phyloP scores from a whole-genome alignment of 257 asterid genomes.

The Coffea canephora region DNA sequence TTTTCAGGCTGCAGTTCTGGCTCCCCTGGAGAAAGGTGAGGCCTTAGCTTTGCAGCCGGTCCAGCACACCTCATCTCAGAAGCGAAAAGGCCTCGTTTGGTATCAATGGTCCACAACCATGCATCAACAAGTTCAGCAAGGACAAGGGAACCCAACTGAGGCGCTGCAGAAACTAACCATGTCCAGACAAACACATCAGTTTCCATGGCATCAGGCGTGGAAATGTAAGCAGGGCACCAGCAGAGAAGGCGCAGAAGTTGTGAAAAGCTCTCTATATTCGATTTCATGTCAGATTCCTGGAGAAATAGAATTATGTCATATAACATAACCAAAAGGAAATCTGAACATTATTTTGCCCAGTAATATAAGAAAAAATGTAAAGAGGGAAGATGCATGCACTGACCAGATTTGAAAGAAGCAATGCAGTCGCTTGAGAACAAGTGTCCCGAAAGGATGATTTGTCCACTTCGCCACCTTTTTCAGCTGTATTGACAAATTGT shows the following conservation, averaged over 20 bases:
- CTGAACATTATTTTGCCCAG: slow-evolving; percentile 7
- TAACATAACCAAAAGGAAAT: slow-evolving; percentile 15
- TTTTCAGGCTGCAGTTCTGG: slow-evolving; percentile 75
- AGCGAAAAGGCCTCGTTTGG: slow-evolving; percentile 96
- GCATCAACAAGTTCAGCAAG: slow-evolving; percentile 99
- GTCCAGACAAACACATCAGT: slow-evolving; percentile 97
- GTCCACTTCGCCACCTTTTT: slow-evolving; percentile 85
- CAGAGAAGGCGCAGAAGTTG: slow-evolving; percentile 98
- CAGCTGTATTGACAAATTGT: slow-evolving; percentile 79
- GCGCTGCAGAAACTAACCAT: slow-evolving; percentile 99
- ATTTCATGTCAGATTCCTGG: slow-evolving; percentile 77
- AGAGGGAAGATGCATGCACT: slow-evolving; percentile 5
- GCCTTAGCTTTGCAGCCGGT: slow-evolving; percentile 95
- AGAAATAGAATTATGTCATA: slow-evolving; percentile 25
- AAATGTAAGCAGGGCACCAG: slow-evolving; percentile 99
- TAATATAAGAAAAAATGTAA: slow-evolving; percentile 9
- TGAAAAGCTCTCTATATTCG: slow-evolving; percentile 80
- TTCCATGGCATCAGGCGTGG: slow-evolving; percentile 91
- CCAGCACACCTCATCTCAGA: slow-evolving; percentile 75
- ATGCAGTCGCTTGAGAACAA: slow-evolving; percentile 97
- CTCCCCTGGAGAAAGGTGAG: slow-evolving; percentile 96
- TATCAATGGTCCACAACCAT: slow-evolving; percentile 98
- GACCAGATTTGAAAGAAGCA: slow-evolving; percentile 93
- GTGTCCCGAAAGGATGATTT: slow-evolving; percentile 82
- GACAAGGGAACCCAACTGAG: slow-evolving; percentile 88